Conservation (phyloP, 192 early-diverging fungal species). For the Umbelopsis ramanniana region DNA sequence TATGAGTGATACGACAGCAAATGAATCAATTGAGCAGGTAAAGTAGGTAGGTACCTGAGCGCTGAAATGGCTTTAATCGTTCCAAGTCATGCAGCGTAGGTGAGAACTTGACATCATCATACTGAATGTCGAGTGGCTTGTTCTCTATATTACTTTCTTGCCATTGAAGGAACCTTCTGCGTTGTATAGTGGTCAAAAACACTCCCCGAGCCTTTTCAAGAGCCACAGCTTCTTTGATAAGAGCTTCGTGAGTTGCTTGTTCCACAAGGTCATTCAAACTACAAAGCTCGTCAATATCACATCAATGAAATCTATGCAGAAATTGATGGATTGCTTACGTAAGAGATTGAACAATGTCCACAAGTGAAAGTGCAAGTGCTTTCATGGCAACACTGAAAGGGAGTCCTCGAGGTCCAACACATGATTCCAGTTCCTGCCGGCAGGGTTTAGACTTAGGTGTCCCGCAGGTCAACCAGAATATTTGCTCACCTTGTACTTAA, state of each 20-base stretch:
- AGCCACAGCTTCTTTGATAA: constrained; percentile 14
- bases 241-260: constrained; percentile 6
- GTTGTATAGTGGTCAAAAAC: constrained; percentile 1
- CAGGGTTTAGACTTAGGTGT: not conserved
- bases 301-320: not conserved
- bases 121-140: not conserved
- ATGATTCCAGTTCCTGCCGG: constrained; percentile 3
- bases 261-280: not conserved
- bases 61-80: not conserved
- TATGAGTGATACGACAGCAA: not conserved
- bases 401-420: constrained; percentile 18
- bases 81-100: not conserved
- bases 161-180: constrained; percentile 4
- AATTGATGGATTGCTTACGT: constrained; percentile 16
- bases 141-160: not conserved
- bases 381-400: constrained; percentile 21
- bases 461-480: not conserved
- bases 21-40: too few relatives aligned
- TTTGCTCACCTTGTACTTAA: constrained; percentile 28
- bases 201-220: constrained; percentile 8
- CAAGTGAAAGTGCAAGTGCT: constrained; percentile 25
- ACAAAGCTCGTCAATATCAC: not conserved
- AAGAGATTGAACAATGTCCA: constrained; percentile 29
- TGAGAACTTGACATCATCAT: not conserved
- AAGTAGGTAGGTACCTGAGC: not conserved